phyloP scores from a whole-genome alignment of 2,329 filamentous ascomycete genomes.

The Cladosporium sp. region DNA sequence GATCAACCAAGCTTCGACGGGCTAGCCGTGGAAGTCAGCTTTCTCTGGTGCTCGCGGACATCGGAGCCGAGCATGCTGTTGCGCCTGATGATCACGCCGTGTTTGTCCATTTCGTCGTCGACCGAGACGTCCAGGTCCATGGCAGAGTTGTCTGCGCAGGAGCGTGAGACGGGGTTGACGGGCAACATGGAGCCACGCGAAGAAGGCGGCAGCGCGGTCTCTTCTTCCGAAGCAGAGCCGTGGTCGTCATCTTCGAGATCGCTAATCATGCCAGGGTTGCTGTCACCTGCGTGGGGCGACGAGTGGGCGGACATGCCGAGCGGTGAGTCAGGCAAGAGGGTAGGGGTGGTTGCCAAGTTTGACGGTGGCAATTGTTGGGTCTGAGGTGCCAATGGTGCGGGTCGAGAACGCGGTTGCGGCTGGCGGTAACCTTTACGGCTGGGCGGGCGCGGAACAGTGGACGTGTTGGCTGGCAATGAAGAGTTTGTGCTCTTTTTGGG shows the following conservation, averaged over 20 bases:
- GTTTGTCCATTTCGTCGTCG: slow-evolving; percentile 37
- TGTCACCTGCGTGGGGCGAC: slow-evolving; percentile 50
- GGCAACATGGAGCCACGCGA: slow-evolving; percentile 29
- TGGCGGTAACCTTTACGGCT: slow-evolving; percentile 34
- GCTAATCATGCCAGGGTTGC: slow-evolving; percentile 51
- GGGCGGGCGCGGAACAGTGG: slow-evolving; percentile 24
- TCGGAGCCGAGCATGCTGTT: slow-evolving; percentile 34
- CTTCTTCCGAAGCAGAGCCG: slow-evolving; percentile 27
- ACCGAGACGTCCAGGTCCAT: slow-evolving; percentile 39
- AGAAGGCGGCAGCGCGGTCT: slow-evolving; percentile 18
- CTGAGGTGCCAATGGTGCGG: slow-evolving; percentile 33
- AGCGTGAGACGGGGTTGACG: slow-evolving; percentile 27
- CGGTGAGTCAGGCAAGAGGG: slow-evolving; percentile 8
- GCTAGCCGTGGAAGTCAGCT: slow-evolving; percentile 15
- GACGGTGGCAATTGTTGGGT: not conserved
- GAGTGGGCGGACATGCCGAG: slow-evolving; percentile 28
- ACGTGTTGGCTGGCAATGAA: not conserved
- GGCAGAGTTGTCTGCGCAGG: slow-evolving; percentile 36
- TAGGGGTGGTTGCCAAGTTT: slow-evolving; percentile 8
- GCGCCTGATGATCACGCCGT: slow-evolving; percentile 37
- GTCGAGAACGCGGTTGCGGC: slow-evolving; percentile 28
- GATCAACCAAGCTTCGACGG: slow-evolving; percentile 17
- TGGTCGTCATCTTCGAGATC: slow-evolving; percentile 53
- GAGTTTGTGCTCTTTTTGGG: slow-evolving; percentile 3
- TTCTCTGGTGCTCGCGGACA: slow-evolving; percentile 9